Evolutionary conservation across 495 filamentous ascomycete species (phyloP).

Genomic region (Aspergillus indologenus): DNA sequence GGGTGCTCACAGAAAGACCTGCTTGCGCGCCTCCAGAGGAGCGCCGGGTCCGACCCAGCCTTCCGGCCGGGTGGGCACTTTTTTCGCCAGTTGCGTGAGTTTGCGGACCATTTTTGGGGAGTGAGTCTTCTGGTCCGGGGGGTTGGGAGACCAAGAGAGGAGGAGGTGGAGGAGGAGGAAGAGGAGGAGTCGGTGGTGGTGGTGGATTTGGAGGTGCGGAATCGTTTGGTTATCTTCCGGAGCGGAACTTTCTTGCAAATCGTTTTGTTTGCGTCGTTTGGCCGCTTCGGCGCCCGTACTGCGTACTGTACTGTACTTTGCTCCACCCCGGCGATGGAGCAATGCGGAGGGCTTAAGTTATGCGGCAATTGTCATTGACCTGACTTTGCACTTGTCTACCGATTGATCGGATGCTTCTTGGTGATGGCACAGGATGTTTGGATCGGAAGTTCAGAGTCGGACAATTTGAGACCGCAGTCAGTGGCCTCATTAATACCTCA

Average conservation of each 20-base stretch:
- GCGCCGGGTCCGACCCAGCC: conserved; percentile 19
- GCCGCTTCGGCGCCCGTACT: conserved; percentile 40
- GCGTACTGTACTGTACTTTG: too few species aligned
- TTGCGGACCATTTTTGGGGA: conserved; percentile 36
- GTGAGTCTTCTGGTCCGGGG: background rate
- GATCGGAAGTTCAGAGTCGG: too few species aligned
- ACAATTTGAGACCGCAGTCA: too few species aligned
- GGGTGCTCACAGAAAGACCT: conserved; percentile 63
- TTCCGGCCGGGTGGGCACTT: conserved; percentile 27
- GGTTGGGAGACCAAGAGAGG: background rate
- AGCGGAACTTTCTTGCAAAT: conserved; percentile 32
- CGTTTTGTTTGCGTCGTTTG: conserved; percentile 36
- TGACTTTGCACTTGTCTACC: too few species aligned
- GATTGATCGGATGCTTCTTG: too few species aligned
- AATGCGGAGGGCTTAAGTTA: too few species aligned
- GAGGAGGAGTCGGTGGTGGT: background rate
- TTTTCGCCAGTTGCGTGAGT: too few species aligned
- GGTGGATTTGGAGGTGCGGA: background rate
- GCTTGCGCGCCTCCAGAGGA: conserved; percentile 43
- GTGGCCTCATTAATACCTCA: too few species aligned
- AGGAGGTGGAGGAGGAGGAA: background rate
- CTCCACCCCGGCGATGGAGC: too few species aligned
- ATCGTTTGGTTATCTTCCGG: conserved; percentile 5
- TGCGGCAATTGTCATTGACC: too few species aligned
- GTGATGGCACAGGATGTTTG: too few species aligned